Conservation (phyloP, 1,139 yeast genomes). For the Waltiozyma sp. region DNA sequence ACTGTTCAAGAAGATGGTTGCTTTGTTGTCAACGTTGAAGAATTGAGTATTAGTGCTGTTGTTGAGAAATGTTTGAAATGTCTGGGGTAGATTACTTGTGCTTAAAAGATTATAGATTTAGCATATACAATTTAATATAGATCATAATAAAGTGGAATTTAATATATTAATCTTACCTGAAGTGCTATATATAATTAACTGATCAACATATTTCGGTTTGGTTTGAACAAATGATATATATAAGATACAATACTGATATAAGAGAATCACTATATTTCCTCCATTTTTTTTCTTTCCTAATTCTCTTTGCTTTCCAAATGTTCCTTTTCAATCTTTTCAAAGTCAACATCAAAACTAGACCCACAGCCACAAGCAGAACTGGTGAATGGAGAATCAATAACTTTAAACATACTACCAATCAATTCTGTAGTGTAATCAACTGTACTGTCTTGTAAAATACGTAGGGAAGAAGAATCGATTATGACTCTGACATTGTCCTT, state of each 20-base stretch:
- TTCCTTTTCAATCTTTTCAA: conserved; percentile 8
- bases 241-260: no score
- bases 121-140: no score
- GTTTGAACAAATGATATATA: no score
- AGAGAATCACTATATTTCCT: no score
- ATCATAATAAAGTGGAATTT: no score
- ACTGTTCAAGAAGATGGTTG: conserved; percentile 16
- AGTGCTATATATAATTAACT: no score
- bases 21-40: conserved; percentile 20
- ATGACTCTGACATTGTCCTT: conserved; percentile 61
- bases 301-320: no score
- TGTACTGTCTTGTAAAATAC: conserved; percentile 75
- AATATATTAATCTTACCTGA: no score
- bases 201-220: no score
- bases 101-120: no score
- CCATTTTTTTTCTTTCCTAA: no score
- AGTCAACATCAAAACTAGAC: conserved; percentile 69
- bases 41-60: conserved; percentile 32
- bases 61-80: conserved; percentile 25
- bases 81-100: conserved; percentile 1
- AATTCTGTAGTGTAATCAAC: conserved; percentile 86
- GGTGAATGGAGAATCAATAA: conserved; percentile 82
- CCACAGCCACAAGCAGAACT: conserved; percentile 97
- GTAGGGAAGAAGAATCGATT: conserved; percentile 72
- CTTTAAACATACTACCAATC: conserved; percentile 90